Evolutionary conservation across 345 rosid species (phyloP), one percentile per base, ranked within the genome.

Genomic region (Firmiana major): DNA sequence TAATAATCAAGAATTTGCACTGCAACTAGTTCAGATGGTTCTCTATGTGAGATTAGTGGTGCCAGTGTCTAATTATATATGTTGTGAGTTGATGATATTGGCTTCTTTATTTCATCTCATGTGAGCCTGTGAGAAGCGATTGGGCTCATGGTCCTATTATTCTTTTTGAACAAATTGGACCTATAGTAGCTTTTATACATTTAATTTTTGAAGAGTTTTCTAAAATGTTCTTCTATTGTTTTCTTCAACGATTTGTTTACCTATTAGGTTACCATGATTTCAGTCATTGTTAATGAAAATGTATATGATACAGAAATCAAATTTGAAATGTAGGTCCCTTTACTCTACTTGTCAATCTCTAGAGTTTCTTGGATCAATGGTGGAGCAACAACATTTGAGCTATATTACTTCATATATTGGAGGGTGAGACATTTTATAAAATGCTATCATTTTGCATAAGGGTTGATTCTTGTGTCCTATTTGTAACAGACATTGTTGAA

Each of bases 361-460:
- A 68, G 93, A 93, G 70, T 93, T 93, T 78, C 86, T 95, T 57
- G 99, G 99, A 81, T 91, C 98, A 68, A 82, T 95, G 90, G 86
- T 89, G 63, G 99, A 95, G 87, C 97, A 98, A 57, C 98, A 95
- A 34, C 90, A 96, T 7, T 78, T 95, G 83, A 93, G 98, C 86
- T 87, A 91, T 86, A 81, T 89, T 73, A 94, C 94, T 78, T 85
- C 98, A 75, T 95, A 93, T 70, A 81, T 74, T 66, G 99, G 34
- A 31, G 99, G 99, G 99, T 95, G 83, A 82, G 91, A 31, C 57
- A 43, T 73, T 67, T 79, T 10, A 2, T 71, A 63, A 74, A 60
- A 9, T 34, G 42, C 62, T 21, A 10, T 62, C 45, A 59, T 70
- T 68, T 48, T 78, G 34, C 49, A 34, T 76, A 28, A 71, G 42